Base-by-base conservation (phyloP, 1,284 basidiomycete genomes). In the Exobasidium rhododendri region DNA sequence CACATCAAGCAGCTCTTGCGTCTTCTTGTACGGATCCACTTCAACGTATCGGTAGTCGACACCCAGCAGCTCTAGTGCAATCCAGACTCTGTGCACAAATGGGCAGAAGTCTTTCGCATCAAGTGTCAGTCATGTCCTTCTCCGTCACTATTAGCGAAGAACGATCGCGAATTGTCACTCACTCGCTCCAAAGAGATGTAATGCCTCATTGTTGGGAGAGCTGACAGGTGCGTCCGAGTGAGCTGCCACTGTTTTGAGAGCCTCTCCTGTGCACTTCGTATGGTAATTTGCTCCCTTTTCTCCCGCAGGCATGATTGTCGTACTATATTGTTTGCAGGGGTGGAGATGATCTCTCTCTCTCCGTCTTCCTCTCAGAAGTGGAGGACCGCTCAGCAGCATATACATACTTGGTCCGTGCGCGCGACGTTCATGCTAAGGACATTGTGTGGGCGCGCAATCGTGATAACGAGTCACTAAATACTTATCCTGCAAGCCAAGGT, bases 1-100 rank as follows among this genome's bases (percentile, higher is more conserved):
- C 17, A 90, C 83, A 56, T 89, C 86, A 11, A 91, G 81, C n/a
- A 91, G 83, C 35, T 88, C 88, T 56, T 85, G 80, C 0, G 90
- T 88, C 72, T 91, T 91, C 81, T 86, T 85, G 82, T 91, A 90
- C 1, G 89, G 88, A 78, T 91, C 88, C 29, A 90, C 88, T 79
- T 90, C 88, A 70, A 63, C 52, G 86, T 88, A 70, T 56, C 58
- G 62, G 40, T 66, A 68, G 60, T 46, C 63, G 56, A 50, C 20
- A 4, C 47, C 47, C 1, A 74, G 52, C 13, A 69, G 61, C 69
- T 88, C 87, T n/a, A 89, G 82, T 0, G 83, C 78, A 51, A 88
- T 85, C 88, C 87, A 89, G 1, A 85, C 87, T n/a, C 87, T 81
- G 67, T 88, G 86, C 4, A 86, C 86, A 65, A 83, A 89, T 0